Percentiles rank a stretch among this genome's conserved stretches.
These are phyloP conservation scores for Trichothecium roseum DNA, from an alignment of 2,329 filamentous ascomycete genomes.

Conservation along the genomic window DNA sequence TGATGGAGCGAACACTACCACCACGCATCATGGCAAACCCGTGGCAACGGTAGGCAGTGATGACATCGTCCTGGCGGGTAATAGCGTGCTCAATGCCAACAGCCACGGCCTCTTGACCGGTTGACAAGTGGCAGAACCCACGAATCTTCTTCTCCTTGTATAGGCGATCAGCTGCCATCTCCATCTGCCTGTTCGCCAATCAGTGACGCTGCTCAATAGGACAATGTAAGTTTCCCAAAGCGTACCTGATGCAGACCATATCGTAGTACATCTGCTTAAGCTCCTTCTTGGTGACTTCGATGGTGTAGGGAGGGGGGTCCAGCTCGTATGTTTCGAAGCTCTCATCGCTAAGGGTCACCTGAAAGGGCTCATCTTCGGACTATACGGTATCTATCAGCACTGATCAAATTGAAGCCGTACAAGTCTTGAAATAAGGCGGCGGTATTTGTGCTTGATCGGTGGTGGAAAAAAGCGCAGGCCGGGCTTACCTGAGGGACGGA, in stretches of 20 bases:
- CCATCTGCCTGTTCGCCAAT: constrained; percentile 70
- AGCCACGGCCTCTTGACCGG: constrained; percentile 93
- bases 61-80: constrained; percentile 82
- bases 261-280: constrained; percentile 98
- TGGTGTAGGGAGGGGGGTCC: constrained; percentile 86
- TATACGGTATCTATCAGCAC: constrained; percentile 25
- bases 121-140: constrained; percentile 98
- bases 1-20: constrained; percentile 80
- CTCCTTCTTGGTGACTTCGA: constrained; percentile 93
- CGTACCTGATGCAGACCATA: constrained; percentile 90
- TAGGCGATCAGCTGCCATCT: constrained; percentile 96
- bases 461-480: constrained; percentile 1
- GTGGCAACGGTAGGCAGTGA: constrained; percentile 98
- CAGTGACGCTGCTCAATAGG: constrained; percentile 9
- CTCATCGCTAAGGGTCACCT: constrained; percentile 89
- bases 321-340: constrained; percentile 99
- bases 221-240: neutral
- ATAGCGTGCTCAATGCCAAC: constrained; percentile 96
- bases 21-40: constrained; percentile 97
- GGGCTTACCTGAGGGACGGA: constrained; percentile 6
- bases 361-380: constrained; percentile 91
- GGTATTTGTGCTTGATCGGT: neutral
- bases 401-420: neutral
- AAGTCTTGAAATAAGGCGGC: neutral
- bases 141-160: constrained; percentile 99